Evolutionary conservation across 768 basidiomycete genomes (phyloP).

Genomic region (Pulveroboletus sp.): DNA sequence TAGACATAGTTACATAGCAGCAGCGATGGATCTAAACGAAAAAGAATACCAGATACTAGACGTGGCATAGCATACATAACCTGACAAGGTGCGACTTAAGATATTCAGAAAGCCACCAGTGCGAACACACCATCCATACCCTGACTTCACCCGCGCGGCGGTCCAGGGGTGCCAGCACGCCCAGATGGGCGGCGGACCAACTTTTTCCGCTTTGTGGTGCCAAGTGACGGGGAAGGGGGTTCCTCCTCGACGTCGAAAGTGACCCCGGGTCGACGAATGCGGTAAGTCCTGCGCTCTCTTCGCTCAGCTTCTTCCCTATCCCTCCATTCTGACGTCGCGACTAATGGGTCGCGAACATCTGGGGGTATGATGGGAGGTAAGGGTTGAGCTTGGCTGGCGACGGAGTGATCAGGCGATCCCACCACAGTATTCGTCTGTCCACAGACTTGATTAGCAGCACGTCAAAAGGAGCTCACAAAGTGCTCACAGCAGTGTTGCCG

Average conservation of each 20-base stretch:
- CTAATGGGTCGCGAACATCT: conserved; percentile 55
- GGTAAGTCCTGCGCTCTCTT: conserved; percentile 35
- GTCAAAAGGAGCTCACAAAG: not conserved
- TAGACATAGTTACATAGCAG: conserved; percentile 15
- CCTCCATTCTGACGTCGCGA: conserved; percentile 69
- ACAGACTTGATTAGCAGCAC: conserved; percentile 4
- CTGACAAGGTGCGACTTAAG: conserved; percentile 13
- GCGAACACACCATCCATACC: not conserved
- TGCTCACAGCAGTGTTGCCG: conserved; percentile 65
- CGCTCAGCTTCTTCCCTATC: conserved; percentile 54
- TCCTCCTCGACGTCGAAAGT: conserved; percentile 61
- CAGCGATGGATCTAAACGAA: conserved; percentile 5
- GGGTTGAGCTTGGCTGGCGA: conserved; percentile 53
- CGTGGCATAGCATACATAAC: conserved; percentile 30
- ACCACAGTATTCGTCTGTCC: conserved; percentile 63
- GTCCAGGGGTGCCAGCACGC: conserved; percentile 23
- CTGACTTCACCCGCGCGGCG: conserved; percentile 17
- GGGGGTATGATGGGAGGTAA: conserved; percentile 43
- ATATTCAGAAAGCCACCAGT: conserved; percentile 15
- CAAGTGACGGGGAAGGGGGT: conserved; percentile 36
- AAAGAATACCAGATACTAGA: conserved; percentile 24
- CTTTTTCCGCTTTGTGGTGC: conserved; percentile 20
- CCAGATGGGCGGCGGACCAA: conserved; percentile 30
- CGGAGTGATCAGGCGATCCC: conserved; percentile 70
- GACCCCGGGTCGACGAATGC: conserved; percentile 54